Percentiles rank a stretch among this genome's conserved stretches.
Evolutionary conservation across 768 basidiomycete genomes (phyloP).

Genomic region (Amanita pseudoporphyria): DNA sequence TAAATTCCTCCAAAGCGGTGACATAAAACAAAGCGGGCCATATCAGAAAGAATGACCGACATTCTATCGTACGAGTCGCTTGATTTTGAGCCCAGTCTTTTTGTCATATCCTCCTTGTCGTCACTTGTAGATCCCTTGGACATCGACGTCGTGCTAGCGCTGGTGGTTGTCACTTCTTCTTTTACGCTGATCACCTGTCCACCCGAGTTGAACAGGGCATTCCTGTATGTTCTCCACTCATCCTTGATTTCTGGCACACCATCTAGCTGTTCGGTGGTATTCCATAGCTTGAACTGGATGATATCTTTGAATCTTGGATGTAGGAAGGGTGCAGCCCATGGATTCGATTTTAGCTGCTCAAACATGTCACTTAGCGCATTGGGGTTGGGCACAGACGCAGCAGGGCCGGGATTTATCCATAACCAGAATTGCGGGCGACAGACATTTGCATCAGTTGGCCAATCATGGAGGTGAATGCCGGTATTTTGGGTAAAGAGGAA

Average conservation of each 20-base stretch:
- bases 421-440: slow-evolving; percentile 92
- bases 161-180: slow-evolving; percentile 17
- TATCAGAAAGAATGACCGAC: slow-evolving; percentile 88
- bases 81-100: slow-evolving; percentile 85
- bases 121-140: slow-evolving; percentile 37
- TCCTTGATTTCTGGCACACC: slow-evolving; percentile 77
- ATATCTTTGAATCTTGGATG: slow-evolving; percentile 83
- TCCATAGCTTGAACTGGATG: slow-evolving; percentile 92
- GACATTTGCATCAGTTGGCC: slow-evolving; percentile 31
- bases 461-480: slow-evolving; percentile 51
- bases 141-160: slow-evolving; percentile 45
- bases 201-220: slow-evolving; percentile 80
- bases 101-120: slow-evolving; percentile 44
- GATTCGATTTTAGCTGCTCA: slow-evolving; percentile 61
- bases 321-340: slow-evolving; percentile 90
- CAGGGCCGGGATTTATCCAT: slow-evolving; percentile 94
- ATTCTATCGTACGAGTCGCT: slow-evolving; percentile 82
- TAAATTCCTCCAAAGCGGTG: slow-evolving; percentile 94
- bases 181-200: slow-evolving; percentile 63
- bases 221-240: slow-evolving; percentile 71
- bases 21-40: slow-evolving; percentile 93
- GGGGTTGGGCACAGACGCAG: slow-evolving; percentile 74
- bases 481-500: slow-evolving; percentile 93
- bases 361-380: slow-evolving; percentile 77
- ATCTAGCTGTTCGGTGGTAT: slow-evolving; percentile 93